Base-by-base conservation (phyloP, 1,284 basidiomycete genomes). In the Microbotryum lychnidis-dioicae region DNA sequence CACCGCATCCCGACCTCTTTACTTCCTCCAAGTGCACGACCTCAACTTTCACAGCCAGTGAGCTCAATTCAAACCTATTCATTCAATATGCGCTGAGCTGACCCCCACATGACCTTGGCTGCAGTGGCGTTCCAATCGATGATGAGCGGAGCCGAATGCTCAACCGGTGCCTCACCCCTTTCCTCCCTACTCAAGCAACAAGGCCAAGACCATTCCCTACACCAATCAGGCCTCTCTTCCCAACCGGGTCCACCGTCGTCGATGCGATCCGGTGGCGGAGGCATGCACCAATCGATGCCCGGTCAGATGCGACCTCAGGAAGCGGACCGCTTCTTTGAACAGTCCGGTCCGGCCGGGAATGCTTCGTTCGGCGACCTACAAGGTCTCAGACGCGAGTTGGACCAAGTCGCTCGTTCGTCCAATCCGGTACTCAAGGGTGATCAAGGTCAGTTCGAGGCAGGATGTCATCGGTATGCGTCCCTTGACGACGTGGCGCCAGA, bases 181-280 rank as follows among this genome's bases (percentile, higher is more conserved):
- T 85, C 88, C 21, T 87, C 91, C 71, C 86, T 97, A 50, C 80
- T 94, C 63, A 97, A 97, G 75, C 88, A 96, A 70, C 85, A 91
- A 6, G 89, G 92, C 65, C 85, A 85, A 4, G 93, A 97, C 77
- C 84, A 87, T 60, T 91, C 89, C 72, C 76, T 96, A 44, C 90
- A 93, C 56, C 57, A 60, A 29, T 57, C 61, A 42, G 27, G 47
- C 21, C 61, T 58, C 51, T n/a, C 49, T 7, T 54, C 46, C 5
- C 18, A 27, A 1, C 23, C 54, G 10, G 27, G 49, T 16, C 16
- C 52, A 29, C 42, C 51, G 2, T 33, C 16, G n/a, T 27, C 51
- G 51, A 53, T 53, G 51, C n/a, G 51, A 20, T 29, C 51, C 2
- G 14, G 33, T 14, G 31, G 8, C 6, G 51, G 51, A n/a, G 51